Evolutionary conservation across 1,284 basidiomycete genomes (phyloP), one percentile per base, ranked within the genome.

Genomic region (Ustilago curta): DNA sequence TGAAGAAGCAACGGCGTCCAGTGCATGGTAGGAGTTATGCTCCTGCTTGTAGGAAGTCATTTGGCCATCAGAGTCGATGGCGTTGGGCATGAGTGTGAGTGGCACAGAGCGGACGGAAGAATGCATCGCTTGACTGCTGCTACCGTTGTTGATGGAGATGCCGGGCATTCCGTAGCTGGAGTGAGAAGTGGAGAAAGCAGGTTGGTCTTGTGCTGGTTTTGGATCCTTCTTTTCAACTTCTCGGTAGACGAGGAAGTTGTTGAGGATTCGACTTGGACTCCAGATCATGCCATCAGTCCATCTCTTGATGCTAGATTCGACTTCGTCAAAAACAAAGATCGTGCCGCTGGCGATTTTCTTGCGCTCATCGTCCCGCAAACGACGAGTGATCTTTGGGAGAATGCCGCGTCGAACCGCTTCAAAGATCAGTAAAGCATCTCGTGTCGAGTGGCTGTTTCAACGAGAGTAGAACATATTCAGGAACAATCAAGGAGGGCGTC

Each of bases 211-310:
- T 4, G 60, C 50, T 0, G 76, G 59, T n/a, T 67, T 77, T 7
- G 60, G 70, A 49, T 63, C 53, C 69, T 79, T 79, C 48, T 74
- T 79, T 14, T 82, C 77, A 12, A 82, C 77, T 40, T 82, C 79
- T n/a, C 80, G 80, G 50, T 82, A 82, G 39, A 82, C 91, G 75
- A 98, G 88, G 84, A 97, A 98, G 86, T 98, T 98, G 82, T 93
- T 93, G 49, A 97, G 88, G 45, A 97, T 95, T 52, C 93, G 88
- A 65, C 91, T 92, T 0, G 92, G 91, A 19, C 91, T 92, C 96
- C 95, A 98, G 81, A 93, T 92, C 84, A 94, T 91, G 6, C 95
- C 95, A 86, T 99, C 95, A 0, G 96, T 99, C 95, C 96, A 98
- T 53, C 96, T 89, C 87, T 97, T 97, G 88, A 99, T 98, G 39